Conservation (phyloP, 2,329 filamentous ascomycete species). For the Tympanopsis confertula region DNA sequence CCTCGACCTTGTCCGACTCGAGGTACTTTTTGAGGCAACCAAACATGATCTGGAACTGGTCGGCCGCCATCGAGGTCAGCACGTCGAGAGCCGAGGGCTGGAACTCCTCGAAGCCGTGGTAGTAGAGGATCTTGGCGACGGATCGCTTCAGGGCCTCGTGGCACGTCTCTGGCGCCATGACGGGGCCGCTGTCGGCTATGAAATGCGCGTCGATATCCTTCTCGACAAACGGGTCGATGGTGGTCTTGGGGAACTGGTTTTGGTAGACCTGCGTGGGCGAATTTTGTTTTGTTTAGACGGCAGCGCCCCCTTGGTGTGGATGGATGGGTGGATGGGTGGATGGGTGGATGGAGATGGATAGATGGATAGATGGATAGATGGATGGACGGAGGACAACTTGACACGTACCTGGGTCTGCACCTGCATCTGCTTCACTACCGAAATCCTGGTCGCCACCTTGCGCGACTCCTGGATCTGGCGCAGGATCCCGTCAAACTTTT, state of each 20-base stretch:
- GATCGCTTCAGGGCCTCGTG: conserved; percentile 78
- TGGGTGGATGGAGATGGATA: too few species aligned
- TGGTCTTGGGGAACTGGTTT: conserved; percentile 96
- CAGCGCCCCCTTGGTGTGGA: too few species aligned
- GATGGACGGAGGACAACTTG: conserved; percentile 1
- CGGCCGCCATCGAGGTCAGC: conserved; percentile 76
- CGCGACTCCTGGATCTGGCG: conserved; percentile 92
- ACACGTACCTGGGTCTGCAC: conserved; percentile 75
- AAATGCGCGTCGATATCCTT: conserved; percentile 78
- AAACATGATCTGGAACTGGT: conserved; percentile 78
- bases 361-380: conserved; percentile 4
- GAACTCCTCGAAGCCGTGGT: conserved; percentile 91
- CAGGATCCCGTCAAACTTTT: conserved; percentile 82
- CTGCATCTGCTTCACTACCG: conserved; percentile 99
- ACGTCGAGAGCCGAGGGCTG: conserved; percentile 88
- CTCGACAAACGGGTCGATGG: conserved; percentile 79
- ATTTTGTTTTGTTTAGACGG: too few species aligned
- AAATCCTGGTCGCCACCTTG: conserved; percentile 90
- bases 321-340: too few species aligned
- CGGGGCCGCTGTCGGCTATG: conserved; percentile 73
- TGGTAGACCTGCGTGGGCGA: conserved; percentile 62
- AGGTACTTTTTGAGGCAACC: conserved; percentile 71
- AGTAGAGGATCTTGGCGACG: conserved; percentile 88
- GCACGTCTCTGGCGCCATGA: conserved; percentile 75
- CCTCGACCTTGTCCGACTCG: conserved; percentile 67